phyloP scores from a whole-genome alignment of 1,284 basidiomycete genomes.

The Leccinum pachyderme region DNA sequence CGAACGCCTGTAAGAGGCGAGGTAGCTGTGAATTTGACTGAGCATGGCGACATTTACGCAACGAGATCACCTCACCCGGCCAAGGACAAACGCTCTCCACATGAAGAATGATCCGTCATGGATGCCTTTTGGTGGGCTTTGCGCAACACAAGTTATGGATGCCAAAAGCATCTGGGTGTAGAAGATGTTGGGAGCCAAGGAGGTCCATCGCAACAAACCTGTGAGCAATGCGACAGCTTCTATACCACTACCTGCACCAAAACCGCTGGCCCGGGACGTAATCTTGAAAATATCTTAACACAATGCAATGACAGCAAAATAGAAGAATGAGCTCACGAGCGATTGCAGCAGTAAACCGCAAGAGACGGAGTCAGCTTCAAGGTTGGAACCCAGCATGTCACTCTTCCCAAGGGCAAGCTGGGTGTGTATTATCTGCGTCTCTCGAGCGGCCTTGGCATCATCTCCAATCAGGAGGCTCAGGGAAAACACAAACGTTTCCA shows the following conservation, averaged over 20 bases:
- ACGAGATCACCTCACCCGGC: slow-evolving; percentile 49
- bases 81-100: slow-evolving; percentile 72
- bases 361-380: slow-evolving; percentile 62
- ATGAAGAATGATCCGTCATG: slow-evolving; percentile 40
- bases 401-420: slow-evolving; percentile 58
- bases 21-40: slow-evolving; percentile 50
- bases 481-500: slow-evolving; percentile 60
- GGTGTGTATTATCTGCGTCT: slow-evolving; percentile 68
- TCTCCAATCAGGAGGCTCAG: slow-evolving; percentile 61
- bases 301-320: not conserved
- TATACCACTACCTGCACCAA: slow-evolving; percentile 58
- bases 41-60: not conserved
- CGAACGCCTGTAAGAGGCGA: slow-evolving; percentile 51
- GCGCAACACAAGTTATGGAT: slow-evolving; percentile 58
- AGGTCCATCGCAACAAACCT: slow-evolving; percentile 58
- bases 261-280: slow-evolving; percentile 52
- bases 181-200: slow-evolving; percentile 65
- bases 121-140: slow-evolving; percentile 39
- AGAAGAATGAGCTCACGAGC: slow-evolving; percentile 42
- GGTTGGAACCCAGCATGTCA: slow-evolving; percentile 52
- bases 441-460: slow-evolving; percentile 61
- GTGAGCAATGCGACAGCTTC: slow-evolving; percentile 57
- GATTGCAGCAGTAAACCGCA: slow-evolving; percentile 59
- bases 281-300: slow-evolving; percentile 43
- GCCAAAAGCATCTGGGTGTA: slow-evolving; percentile 66